phyloP scores from a whole-genome alignment of 2,329 filamentous ascomycete species.

The Nemania bipapillata region DNA sequence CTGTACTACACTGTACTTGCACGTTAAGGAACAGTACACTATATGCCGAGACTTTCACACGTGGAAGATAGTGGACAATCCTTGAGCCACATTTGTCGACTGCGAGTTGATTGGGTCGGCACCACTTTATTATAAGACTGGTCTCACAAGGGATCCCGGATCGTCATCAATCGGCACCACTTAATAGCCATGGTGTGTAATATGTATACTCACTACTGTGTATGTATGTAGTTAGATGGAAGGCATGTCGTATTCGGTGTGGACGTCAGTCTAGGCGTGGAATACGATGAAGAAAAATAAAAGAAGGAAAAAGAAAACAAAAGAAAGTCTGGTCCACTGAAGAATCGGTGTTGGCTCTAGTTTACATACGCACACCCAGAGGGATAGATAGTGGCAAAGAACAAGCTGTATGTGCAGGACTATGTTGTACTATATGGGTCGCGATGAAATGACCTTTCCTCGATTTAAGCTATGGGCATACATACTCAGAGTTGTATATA shows the following conservation, averaged over 20 bases:
- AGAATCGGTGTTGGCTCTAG: background rate
- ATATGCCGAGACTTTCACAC: conserved; percentile 36
- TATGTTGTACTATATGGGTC: background rate
- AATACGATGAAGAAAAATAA: background rate
- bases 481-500: too few species aligned
- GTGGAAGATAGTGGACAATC: conserved; percentile 28
- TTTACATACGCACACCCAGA: too few species aligned
- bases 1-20: background rate
- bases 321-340: background rate
- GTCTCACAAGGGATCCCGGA: conserved; percentile 19
- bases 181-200: background rate
- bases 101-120: conserved; percentile 25
- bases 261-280: background rate
- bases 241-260: background rate
- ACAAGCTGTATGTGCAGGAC: background rate
- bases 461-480: background rate
- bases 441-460: background rate
- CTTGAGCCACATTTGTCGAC: conserved; percentile 24
- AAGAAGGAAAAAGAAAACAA: background rate
- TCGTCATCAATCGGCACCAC: conserved; percentile 18
- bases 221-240: background rate
- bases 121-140: conserved; percentile 20
- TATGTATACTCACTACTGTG: background rate
- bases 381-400: background rate
- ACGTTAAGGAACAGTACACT: background rate